These are phyloP conservation scores for Ilyonectria mors-panacis DNA, from an alignment of 2,329 filamentous ascomycete species.

Conservation along the genomic window DNA sequence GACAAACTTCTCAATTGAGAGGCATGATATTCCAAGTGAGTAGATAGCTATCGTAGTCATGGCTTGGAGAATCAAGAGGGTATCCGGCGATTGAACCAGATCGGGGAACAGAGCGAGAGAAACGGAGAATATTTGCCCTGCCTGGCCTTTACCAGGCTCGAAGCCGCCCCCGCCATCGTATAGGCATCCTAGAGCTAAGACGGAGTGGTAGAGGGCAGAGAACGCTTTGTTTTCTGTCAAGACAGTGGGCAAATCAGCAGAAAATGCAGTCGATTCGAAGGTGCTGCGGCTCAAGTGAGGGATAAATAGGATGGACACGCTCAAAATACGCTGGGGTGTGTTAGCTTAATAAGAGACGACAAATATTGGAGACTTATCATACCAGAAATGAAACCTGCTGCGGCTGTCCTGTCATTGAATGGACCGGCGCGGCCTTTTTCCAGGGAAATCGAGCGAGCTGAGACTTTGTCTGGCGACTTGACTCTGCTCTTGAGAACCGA, in stretches of 20 bases:
- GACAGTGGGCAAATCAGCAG: background rate
- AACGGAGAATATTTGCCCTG: constrained; percentile 40
- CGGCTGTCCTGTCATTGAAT: constrained; percentile 11
- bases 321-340: constrained; percentile 37
- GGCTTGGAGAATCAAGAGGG: constrained; percentile 37
- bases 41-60: constrained; percentile 35
- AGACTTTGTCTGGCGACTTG: constrained; percentile 35
- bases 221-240: constrained; percentile 30
- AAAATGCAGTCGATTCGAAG: constrained; percentile 29
- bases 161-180: constrained; percentile 37
- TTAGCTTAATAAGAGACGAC: background rate
- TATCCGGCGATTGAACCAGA: constrained; percentile 21
- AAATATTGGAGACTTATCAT: background rate
- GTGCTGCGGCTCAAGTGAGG: constrained; percentile 32
- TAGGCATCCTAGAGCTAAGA: constrained; percentile 39
- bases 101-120: constrained; percentile 30
- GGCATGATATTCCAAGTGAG: constrained; percentile 30
- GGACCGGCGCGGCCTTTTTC: constrained; percentile 13
- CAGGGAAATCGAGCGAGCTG: constrained; percentile 20
- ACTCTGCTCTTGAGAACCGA: constrained; percentile 32
- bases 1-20: constrained; percentile 38
- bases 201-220: constrained; percentile 38
- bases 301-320: constrained; percentile 40
- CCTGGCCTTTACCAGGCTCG: constrained; percentile 40
- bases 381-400: constrained; percentile 35